These are phyloP conservation scores for Sambucus nigra DNA, from an alignment of 129 eudicot genomes.

Conservation along the genomic window DNA sequence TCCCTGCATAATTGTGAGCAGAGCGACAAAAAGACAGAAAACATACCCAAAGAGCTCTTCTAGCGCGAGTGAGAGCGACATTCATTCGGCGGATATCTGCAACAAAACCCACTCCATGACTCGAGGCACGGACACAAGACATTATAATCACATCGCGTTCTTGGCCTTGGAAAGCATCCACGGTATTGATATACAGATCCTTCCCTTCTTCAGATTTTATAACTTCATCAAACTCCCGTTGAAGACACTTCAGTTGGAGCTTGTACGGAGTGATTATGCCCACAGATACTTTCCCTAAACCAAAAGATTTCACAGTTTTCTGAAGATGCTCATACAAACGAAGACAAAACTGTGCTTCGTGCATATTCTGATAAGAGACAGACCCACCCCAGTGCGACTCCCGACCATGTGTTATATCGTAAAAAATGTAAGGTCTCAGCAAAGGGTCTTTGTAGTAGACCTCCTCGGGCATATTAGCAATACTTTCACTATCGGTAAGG, in stretches of 20 bases:
- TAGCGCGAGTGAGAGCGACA: constrained; percentile 93
- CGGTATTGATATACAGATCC: constrained; percentile 82
- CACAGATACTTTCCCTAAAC: constrained; percentile 61
- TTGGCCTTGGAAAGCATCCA: constrained; percentile 98
- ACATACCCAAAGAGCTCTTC: constrained; percentile 84
- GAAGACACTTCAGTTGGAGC: constrained; percentile 85
- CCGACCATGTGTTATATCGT: constrained; percentile 75
- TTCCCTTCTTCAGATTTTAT: constrained; percentile 72
- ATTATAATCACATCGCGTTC: constrained; percentile 96
- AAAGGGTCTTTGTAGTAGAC: constrained; percentile 70
- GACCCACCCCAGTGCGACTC: constrained; percentile 96
- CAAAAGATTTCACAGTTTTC: constrained; percentile 40
- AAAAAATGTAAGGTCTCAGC: constrained; percentile 73
- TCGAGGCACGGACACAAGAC: constrained; percentile 97
- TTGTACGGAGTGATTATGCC: constrained; percentile 96
- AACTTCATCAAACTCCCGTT: constrained; percentile 77
- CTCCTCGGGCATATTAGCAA: constrained; percentile 62
- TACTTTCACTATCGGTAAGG: constrained; percentile 85
- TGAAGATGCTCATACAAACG: constrained; percentile 78
- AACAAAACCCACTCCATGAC: constrained; percentile 92
- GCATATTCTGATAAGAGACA: constrained; percentile 79
- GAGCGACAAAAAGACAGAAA: not conserved
- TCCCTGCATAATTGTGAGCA: too few relatives aligned
- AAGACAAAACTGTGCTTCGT: constrained; percentile 84
- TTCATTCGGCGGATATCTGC: constrained; percentile 97